Percentiles rank a stretch among this genome's conserved stretches.
These are phyloP conservation scores for Oryza officinalis DNA, from an alignment of 176 grass and related monocot species.

Conservation along the genomic window DNA sequence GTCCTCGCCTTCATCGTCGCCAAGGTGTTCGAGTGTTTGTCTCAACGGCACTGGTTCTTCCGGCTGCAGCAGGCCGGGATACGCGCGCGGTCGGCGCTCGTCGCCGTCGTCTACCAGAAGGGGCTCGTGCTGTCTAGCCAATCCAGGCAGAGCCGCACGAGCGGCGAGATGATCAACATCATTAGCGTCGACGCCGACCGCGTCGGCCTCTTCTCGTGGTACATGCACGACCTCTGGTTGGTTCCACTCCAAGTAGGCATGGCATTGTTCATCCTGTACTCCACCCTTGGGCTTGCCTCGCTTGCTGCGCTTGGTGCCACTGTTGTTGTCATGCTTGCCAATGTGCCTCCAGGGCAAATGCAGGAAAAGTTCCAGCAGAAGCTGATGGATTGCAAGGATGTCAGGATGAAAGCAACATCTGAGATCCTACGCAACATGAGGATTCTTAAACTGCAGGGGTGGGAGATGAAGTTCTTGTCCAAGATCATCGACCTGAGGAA, in stretches of 20 bases:
- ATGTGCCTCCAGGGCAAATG: conserved; percentile 64
- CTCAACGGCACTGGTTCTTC: conserved; percentile 60
- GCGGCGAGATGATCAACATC: conserved; percentile 67
- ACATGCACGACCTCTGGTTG: conserved; percentile 83
- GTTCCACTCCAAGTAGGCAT: conserved; percentile 67
- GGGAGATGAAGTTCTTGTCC: conserved; percentile 92
- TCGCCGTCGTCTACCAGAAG: conserved; percentile 74
- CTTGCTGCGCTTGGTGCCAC: conserved; percentile 57
- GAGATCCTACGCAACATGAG: conserved; percentile 89
- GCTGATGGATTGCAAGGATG: conserved; percentile 78
- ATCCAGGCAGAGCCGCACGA: conserved; percentile 66
- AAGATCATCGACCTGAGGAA: conserved; percentile 74
- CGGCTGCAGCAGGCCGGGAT: conserved; percentile 60
- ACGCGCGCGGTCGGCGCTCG: conserved; percentile 48
- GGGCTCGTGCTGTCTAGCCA: conserved; percentile 62
- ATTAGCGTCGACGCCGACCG: conserved; percentile 71
- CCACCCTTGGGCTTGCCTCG: conserved; percentile 59
- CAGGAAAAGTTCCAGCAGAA: conserved; percentile 69
- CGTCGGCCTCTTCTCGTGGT: conserved; percentile 53
- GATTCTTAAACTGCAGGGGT: conserved; percentile 82
- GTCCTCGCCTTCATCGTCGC: conserved; percentile 61
- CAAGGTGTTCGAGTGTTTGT: conserved; percentile 72
- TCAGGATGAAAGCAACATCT: conserved; percentile 78
- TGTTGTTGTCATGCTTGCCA: conserved; percentile 67
- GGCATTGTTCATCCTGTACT: conserved; percentile 71